Evolutionary conservation across 1,284 basidiomycete genomes (phyloP), one percentile per base, ranked within the genome.

Genomic region (Grifola frondosa): DNA sequence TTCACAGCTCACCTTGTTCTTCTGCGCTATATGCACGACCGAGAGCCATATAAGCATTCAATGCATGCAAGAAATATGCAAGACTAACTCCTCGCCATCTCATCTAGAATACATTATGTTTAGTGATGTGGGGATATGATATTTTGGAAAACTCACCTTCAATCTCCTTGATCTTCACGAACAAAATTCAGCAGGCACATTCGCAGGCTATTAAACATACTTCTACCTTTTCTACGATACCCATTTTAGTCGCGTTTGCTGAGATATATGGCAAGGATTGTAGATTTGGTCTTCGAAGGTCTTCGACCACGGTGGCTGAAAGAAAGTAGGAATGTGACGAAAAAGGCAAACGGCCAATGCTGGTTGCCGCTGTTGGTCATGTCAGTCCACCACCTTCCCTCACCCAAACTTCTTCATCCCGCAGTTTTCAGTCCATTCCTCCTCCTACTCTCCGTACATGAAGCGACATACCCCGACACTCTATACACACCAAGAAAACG

Each of bases 21-120:
- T 96, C 70, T 95, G 91, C 37, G 91, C 91, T 92, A 57, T 49
- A 52, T 23, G 20, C 30, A 16, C 28, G 20, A 35, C 32, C 62
- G 12, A 54, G 51, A 42, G 29, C n/a, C n/a, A n/a, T n/a, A n/a
- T 42, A 34, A 25, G 30, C 20, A 44, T 48, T 36, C 30, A 20
- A 13, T 46, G 40, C 17, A 44, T 32, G 36, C 23, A 17, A n/a
- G 22, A 30, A 23, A 26, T 28, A 25, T 28, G 25, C 34, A 30
- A 42, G 5, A 78, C 89, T 77, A 63, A 89, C 88, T 92, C 68
- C 91, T 79, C 50, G 91, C 87, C 91, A 96, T 95, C 79, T 95
- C 91, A 83, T 92, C 91, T 94, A 12, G 19, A 15, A 20, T 37
- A 9, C 6, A 5, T 16, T 12, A 16, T 17, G 25, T 52, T n/a